A percentile compares a stretch with the other conserved stretches of the same genome.
phyloP scores from a whole-genome alignment of 306 rosid species.

The Cicer judaicum region DNA sequence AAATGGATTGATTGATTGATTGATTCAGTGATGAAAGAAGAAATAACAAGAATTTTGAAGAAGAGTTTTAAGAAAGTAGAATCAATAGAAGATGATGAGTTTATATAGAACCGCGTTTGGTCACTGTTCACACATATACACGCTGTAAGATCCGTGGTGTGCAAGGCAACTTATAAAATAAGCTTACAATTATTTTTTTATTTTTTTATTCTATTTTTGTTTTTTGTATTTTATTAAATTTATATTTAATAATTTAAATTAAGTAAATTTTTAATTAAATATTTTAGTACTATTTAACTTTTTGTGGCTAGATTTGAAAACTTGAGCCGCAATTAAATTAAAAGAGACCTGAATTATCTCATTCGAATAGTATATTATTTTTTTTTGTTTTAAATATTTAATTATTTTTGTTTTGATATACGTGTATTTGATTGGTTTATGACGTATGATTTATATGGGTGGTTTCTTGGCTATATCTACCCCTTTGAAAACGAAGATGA shows the following conservation, averaged over 20 bases:
- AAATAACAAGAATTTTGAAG: slow-evolving; percentile 34
- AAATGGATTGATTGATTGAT: slow-evolving; percentile 7
- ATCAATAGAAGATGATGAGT: slow-evolving; percentile 38
- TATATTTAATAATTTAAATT: neutral
- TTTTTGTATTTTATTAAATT: neutral
- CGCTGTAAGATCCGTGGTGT: slow-evolving; percentile 67
- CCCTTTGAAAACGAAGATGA: slow-evolving; percentile 57
- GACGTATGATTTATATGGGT: slow-evolving; percentile 54
- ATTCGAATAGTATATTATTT: neutral
- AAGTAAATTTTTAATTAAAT: neutral
- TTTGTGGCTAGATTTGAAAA: neutral
- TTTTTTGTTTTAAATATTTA: neutral
- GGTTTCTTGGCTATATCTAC: slow-evolving; percentile 61
- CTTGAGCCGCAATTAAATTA: neutral
- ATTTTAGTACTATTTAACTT: neutral
- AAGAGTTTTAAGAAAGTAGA: slow-evolving; percentile 59
- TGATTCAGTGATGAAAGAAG: neutral
- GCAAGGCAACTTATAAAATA: slow-evolving; percentile 71
- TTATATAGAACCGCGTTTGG: slow-evolving; percentile 56
- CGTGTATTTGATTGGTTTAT: slow-evolving; percentile 43
- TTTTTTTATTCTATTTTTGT: neutral
- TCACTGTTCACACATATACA: slow-evolving; percentile 35
- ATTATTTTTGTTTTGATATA: neutral
- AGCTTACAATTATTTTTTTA: slow-evolving; percentile 53
- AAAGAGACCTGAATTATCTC: neutral